Base-by-base conservation (phyloP, 2,329 filamentous ascomycete species). In the Emergomyces pasteurianus region DNA sequence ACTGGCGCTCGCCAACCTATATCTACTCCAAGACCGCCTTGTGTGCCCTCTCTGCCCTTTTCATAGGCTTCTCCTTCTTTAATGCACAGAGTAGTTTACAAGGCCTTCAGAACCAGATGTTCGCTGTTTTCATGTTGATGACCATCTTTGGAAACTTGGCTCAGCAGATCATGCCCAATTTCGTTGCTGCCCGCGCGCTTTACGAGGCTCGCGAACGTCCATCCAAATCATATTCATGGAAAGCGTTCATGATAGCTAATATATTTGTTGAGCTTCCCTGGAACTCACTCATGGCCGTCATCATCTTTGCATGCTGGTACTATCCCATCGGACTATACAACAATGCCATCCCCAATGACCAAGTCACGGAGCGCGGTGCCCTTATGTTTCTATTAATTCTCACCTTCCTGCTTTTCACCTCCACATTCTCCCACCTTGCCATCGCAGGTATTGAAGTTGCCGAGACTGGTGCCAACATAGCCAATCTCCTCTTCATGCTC, bases 41-140 rank as follows among this genome's bases (percentile, higher is more conserved):
- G n/a, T 90, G 86, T 70, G 75, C 81, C 18, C 74, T 85, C 18
- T 80, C 81, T 18, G 78, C 85, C 2, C 80, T 95, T 18, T 95
- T 92, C 73, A 89, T 95, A 69, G 90, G 89, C 52, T 90, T 92
- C 74, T 86, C 87, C 63, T 92, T 95, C 76, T 90, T 84, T 81
- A 81, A 84, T 21, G 86, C 88, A 0, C 80, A 83, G 50, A 88
- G 90, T 76, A 86, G 83, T 38, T 81, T 86, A 46, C 89, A 92
- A 72, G 90, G 90, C 64, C 79, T 95, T 3, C 88, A 92, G 74
- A 95, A 95, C 76, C 89, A 95, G 72, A 90, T 94, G 85, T 95
- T 95, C 71, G 82, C 85, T 73, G 87, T 95, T 66, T 95, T 95
- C 82, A 88, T 92, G 81, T 76, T 94, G 61, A 78, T 88, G 62